phyloP scores from a whole-genome alignment of 495 filamentous ascomycete species.

The Acidomyces sp. region DNA sequence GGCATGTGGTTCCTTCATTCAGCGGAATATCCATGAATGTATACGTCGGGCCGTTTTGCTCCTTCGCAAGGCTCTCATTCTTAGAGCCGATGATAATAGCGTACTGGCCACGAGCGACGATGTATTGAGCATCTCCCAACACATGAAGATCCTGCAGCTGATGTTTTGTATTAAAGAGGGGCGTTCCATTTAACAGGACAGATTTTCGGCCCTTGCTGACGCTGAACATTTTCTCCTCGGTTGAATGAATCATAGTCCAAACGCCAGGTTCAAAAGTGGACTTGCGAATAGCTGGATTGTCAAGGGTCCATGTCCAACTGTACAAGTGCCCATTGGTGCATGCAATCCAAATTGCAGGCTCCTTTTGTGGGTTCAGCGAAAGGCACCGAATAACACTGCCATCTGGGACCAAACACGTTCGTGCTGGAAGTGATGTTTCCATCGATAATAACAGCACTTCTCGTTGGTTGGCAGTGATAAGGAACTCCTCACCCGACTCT shows the following conservation, averaged over 20 bases:
- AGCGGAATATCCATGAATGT: constrained; percentile 22
- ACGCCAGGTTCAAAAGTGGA: background rate
- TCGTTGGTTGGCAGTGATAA: constrained; percentile 50
- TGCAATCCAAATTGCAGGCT: constrained; percentile 55
- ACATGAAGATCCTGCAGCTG: constrained; percentile 22
- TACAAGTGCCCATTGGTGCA: constrained; percentile 52
- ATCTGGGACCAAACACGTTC: constrained; percentile 37
- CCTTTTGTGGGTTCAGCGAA: constrained; percentile 43
- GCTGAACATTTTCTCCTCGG: background rate
- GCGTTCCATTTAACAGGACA: constrained; percentile 19
- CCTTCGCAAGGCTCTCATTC: constrained; percentile 7
- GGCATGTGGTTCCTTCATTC: constrained; percentile 39
- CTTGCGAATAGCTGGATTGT: background rate
- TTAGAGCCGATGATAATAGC: constrained; percentile 4
- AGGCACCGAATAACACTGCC: constrained; percentile 38
- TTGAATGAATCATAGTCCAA: background rate
- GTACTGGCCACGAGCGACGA: constrained; percentile 17
- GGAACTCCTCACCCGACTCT: constrained; percentile 24
- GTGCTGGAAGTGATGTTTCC: constrained; percentile 61
- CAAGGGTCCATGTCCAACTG: constrained; percentile 54
- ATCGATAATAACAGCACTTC: constrained; percentile 72
- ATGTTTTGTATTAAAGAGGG: constrained; percentile 18
- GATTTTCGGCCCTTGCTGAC: constrained; percentile 1
- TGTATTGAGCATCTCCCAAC: constrained; percentile 18
- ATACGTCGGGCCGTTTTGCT: background rate